Evolutionary conservation across 441 rosid genomes (phyloP), one percentile per base, ranked within the genome.

Genomic region (Syzygium malaccense): DNA sequence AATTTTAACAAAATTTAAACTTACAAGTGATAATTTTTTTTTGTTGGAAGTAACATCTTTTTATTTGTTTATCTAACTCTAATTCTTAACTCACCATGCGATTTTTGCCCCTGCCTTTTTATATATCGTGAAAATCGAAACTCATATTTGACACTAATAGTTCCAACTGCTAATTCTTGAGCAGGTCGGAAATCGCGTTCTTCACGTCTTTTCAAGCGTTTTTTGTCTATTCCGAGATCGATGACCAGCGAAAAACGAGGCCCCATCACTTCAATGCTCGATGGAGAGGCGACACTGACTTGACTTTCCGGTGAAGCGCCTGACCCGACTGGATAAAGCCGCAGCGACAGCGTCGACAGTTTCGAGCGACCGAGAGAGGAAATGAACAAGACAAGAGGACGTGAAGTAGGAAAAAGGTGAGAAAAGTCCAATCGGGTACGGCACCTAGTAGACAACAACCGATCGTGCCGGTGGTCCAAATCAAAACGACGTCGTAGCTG

Each of bases 31-130:
- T 12, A 11, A 9, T 1, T 9, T 71, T 20, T 37, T 8, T 37
- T 71, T 17, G 30, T 26, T 1, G 57, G 13, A 5, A 8, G 41
- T 8, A 2, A 64, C 30, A 17, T 8, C 23, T 7, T 33, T 58
- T 45, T 45, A 1, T 45, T 45, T 45, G 7, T 45, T 45, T 7
- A 45, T 45, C 9, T 45, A 45, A 45, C 9, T 45, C 2, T 45
- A 45, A 45, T 45, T 45, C 48, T 45, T 45, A 45, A 45, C 48
- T 45, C 48, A 7, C 9, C 7, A 45, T 45, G 9, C 7, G 48
- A 45, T 45, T 7, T 45, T 45, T 7, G 48, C 2, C 2, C 2
- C 0, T 1, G 2, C 2, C 2, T 45, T 45, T 45, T 45, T 45
- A 0, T 8, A 7, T 2, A 45, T 8, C 0, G 48, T 45, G 9